Conservation (phyloP, 2,329 filamentous ascomycete genomes). For the Monascus ruber region DNA sequence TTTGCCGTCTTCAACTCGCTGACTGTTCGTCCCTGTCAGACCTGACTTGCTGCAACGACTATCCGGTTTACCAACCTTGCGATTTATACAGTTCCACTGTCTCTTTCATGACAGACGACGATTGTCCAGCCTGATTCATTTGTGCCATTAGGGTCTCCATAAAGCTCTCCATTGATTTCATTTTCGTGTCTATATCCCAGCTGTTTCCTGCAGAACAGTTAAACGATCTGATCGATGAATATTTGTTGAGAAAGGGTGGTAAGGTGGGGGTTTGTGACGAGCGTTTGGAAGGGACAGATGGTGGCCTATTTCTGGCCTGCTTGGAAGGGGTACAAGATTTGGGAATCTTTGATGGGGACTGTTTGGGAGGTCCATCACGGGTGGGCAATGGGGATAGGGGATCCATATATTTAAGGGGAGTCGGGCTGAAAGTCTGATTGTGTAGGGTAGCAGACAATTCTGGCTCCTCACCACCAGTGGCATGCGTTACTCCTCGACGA, state of each 20-base stretch:
- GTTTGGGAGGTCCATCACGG: constrained; percentile 6
- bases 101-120: constrained; percentile 61
- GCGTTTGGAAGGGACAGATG: constrained; percentile 2
- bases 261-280: constrained; percentile 15
- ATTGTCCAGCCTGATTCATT: constrained; percentile 56
- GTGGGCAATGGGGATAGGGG: constrained; percentile 1
- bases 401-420: not conserved
- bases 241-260: constrained; percentile 52
- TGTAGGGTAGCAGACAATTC: no score
- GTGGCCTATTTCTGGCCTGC: not conserved
- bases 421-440: constrained; percentile 1
- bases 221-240: constrained; percentile 61
- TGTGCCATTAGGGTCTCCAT: constrained; percentile 61
- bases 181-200: constrained; percentile 67
- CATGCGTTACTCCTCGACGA: no score
- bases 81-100: constrained; percentile 62
- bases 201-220: constrained; percentile 20
- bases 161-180: constrained; percentile 65
- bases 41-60: not conserved
- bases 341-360: constrained; percentile 9
- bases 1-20: constrained; percentile 46
- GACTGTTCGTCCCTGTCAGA: constrained; percentile 27
- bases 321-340: constrained; percentile 25
- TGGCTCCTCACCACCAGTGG: no score
- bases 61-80: constrained; percentile 47